Evolutionary conservation across 2,329 filamentous ascomycete species (phyloP), one percentile per base, ranked within the genome.

Genomic region (Pyrenochaeta sp.): DNA sequence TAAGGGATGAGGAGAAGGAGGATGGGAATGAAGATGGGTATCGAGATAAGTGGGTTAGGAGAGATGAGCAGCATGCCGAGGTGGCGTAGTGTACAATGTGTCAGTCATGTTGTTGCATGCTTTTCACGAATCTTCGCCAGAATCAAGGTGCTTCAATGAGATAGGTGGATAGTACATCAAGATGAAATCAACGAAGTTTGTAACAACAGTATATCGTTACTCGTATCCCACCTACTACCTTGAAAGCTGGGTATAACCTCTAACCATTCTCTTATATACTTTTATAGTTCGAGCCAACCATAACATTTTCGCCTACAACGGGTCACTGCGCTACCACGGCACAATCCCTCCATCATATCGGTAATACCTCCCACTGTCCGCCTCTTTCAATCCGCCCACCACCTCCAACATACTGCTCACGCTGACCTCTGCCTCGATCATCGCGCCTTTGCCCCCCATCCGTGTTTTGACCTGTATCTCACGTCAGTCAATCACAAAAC

Each of bases 401-500:
- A 72, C 67, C 48, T 76, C 73, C 52, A 78, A 42, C 74, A 78
- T 78, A 11, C 72, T 70, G 20, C 61, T 58, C 47, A 78, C 74
- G 55, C 74, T 77, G 40, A 75, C 69, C 32, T 74, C 49, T 4
- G 72, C 64, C 63, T 75, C 71, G 15, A 78, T 63, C 59, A 77
- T 66, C 21, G 76, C 76, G 2, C 74, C 75, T 32, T 76, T 73
- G 0, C 78, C 78, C 2, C 78, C 78, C 71, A 80, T 76, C 54
- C 76, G 71, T 18, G 77, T 80, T 72, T 76, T 74, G 7, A 47
- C 29, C 15, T 12, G 31, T 14, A 3, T 5, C 9, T 21, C 4
- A 39, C 32, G 41, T 44, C n/a, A 44, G 41, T 32, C n/a, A n/a
- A 14, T 35, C 4, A 4, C 5, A 5, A 17, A 18, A 32, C n/a